Conservation (phyloP, 257 asterid genomes). For the Thymus quinquecostatus region DNA sequence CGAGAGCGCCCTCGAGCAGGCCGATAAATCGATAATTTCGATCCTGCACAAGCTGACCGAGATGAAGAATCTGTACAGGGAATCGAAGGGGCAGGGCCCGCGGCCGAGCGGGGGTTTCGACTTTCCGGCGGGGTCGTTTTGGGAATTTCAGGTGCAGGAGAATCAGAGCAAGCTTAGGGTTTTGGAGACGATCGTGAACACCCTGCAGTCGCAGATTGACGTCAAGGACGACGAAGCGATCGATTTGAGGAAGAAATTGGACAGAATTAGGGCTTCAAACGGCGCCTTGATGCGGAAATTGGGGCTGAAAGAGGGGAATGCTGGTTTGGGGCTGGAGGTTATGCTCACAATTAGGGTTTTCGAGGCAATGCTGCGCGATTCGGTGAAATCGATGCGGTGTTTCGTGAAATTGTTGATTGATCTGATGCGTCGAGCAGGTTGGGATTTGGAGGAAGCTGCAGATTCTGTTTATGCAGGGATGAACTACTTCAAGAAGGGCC, state of each 20-base stretch:
- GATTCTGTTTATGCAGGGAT: constrained; percentile 58
- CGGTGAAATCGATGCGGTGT: constrained; percentile 57
- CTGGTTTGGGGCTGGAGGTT: constrained; percentile 49
- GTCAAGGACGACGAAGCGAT: constrained; percentile 77
- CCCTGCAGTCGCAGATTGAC: constrained; percentile 75
- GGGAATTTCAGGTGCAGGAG: constrained; percentile 95
- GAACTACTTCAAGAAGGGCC: constrained; percentile 60
- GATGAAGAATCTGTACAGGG: constrained; percentile 58
- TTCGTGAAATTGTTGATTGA: constrained; percentile 74
- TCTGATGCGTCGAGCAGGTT: constrained; percentile 73
- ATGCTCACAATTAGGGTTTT: constrained; percentile 74
- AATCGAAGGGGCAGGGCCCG: constrained; percentile 38
- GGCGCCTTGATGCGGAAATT: constrained; percentile 52
- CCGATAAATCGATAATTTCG: constrained; percentile 71
- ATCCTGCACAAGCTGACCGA: constrained; percentile 71
- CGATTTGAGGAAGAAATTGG: constrained; percentile 62
- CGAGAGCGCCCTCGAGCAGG: constrained; percentile 58
- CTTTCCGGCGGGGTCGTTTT: constrained; percentile 60
- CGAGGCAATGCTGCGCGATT: constrained; percentile 80
- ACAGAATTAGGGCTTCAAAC: constrained; percentile 42
- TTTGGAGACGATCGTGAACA: constrained; percentile 83
- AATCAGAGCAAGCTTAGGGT: constrained; percentile 98
- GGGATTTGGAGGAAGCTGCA: constrained; percentile 90
- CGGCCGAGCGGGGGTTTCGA: constrained; percentile 44
- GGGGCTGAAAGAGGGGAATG: constrained; percentile 44